phyloP scores from a whole-genome alignment of 2,329 filamentous ascomycete genomes.

The Claviceps quebecensis region DNA sequence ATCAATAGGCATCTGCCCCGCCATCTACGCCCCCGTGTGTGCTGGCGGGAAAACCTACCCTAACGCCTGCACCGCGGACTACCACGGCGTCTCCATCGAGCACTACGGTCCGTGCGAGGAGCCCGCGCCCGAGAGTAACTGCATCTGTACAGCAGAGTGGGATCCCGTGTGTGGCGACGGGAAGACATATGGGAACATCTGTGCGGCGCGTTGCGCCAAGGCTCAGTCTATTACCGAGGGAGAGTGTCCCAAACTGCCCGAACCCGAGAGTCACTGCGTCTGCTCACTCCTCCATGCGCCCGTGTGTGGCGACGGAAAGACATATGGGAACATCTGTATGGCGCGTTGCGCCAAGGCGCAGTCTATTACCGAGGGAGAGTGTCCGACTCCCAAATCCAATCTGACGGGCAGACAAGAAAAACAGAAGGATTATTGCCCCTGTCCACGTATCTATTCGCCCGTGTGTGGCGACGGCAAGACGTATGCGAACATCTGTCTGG shows the following conservation, averaged over 20 bases:
- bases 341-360: too few species aligned
- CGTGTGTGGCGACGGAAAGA: too few species aligned
- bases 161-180: neutral
- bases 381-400: too few species aligned
- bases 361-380: too few species aligned
- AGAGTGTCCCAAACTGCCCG: neutral
- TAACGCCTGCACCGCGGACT: neutral
- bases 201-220: neutral
- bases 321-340: too few species aligned
- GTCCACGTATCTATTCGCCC: rapidly evolving
- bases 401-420: too few species aligned
- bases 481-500: neutral
- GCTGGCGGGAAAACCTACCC: neutral
- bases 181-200: neutral
- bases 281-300: neutral
- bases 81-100: neutral
- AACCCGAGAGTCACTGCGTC: neutral
- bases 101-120: neutral
- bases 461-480: neutral
- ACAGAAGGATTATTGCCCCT: too few species aligned
- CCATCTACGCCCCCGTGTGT: neutral
- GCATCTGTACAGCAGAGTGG: neutral
- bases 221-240: neutral
- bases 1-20: neutral
- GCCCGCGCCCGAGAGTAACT: neutral